Evolutionary conservation across 2,329 filamentous ascomycete species (phyloP).

Genomic region (Sclerotinia trifoliorum): DNA sequence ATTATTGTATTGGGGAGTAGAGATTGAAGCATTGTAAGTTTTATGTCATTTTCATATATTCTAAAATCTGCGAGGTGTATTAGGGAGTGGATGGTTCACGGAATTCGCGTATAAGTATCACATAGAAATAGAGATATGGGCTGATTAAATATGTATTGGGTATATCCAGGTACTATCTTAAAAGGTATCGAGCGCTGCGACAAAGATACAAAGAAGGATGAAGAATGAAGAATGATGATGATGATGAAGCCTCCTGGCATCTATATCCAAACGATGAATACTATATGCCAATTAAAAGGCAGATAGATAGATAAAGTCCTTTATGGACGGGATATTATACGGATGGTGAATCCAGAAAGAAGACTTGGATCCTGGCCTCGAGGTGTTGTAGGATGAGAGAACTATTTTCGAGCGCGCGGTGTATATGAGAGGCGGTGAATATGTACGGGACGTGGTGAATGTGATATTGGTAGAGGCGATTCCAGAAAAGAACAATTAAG

Average conservation of each 20-base stretch:
- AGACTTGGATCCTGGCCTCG: neutral
- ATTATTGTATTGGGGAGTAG: conserved; percentile 47
- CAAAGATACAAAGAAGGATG: conserved; percentile 63
- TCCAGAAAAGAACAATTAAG: neutral
- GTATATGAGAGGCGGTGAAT: neutral
- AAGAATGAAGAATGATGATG: neutral
- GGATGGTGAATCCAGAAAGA: neutral
- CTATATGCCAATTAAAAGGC: neutral
- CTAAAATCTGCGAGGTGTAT: neutral
- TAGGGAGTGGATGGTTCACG: neutral
- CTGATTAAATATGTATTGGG: conserved; percentile 22
- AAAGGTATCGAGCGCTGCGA: conserved; percentile 81
- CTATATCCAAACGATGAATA: conserved; percentile 9
- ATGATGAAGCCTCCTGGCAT: neutral
- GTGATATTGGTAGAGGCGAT: neutral
- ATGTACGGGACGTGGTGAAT: neutral
- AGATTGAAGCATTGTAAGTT: conserved; percentile 79
- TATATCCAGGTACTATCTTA: conserved; percentile 76
- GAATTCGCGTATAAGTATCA: neutral
- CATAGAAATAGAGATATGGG: neutral
- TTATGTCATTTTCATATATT: conserved; percentile 45
- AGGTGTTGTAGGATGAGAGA: neutral
- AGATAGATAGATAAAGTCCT: neutral
- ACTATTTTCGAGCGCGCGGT: neutral
- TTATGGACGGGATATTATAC: neutral